Evolutionary conservation across 2,329 filamentous ascomycete species (phyloP), one percentile per base, ranked within the genome.

Genomic region (Epichloe coenophiala): DNA sequence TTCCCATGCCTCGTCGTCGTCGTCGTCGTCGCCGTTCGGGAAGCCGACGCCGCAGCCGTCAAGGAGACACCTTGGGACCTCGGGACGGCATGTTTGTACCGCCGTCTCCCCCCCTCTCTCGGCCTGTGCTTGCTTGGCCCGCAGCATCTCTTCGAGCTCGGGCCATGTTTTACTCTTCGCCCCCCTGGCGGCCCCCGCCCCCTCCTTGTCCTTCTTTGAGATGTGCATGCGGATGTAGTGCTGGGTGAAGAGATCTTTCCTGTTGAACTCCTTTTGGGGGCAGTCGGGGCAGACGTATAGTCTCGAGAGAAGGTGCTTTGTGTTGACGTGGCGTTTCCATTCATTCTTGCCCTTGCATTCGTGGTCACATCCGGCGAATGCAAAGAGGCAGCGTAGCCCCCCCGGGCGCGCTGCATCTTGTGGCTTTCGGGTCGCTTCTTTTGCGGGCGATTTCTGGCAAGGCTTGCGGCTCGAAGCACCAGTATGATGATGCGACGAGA

Each of bases 181-280:
- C 27, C 64, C 61, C 27, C 64, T 59, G 51, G 66, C 62, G 49
- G 66, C 68, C 52, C 67, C 68, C 17, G 17, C 17, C 17, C 17
- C 17, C 17, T 2, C 17, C 2, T 65, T 55, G 50, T 73, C 64
- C 12, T 44, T 12, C 12, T 40, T 17, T 2, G 44, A 5, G 0
- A 77, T 72, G 62, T 96, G 90, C 87, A 94, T 94, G 45, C 91
- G 84, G 5, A 87, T 78, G 2, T 91, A 75, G 61, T 96, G 91
- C 60, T 95, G 88, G 0, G 84, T 88, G 69, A 90, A 95, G 9
- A 96, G 78, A 60, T 96, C 90, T 63, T 94, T 95, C 60, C 90
- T 84, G 67, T 94, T 94, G 72, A 95, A 95, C 27, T 67, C 61
- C 15, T 63, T 66, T 62, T 62, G 84, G 7, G 65, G 61, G 54